A percentile compares a stretch with the other conserved stretches of the same genome.
These are phyloP conservation scores for Desmodesmus armatus DNA, from an alignment of 139 green algal genomes.

Conservation along the genomic window DNA sequence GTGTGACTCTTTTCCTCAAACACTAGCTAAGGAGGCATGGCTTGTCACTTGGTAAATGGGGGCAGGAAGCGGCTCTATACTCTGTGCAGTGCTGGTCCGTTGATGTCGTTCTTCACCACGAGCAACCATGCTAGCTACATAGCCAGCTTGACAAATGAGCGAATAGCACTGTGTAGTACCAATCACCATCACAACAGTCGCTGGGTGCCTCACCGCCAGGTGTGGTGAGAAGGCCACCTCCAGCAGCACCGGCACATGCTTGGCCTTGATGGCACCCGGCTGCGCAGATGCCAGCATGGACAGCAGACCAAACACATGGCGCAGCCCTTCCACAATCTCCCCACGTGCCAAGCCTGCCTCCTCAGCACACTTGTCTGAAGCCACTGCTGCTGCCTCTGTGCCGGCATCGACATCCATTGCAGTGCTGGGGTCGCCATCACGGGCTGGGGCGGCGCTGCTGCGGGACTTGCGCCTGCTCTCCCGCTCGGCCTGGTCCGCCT, in stretches of 20 bases:
- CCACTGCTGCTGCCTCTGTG: constrained; percentile 10
- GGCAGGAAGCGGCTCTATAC: too few relatives aligned
- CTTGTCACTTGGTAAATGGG: too few relatives aligned
- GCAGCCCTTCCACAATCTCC: neutral
- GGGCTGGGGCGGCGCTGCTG: neutral
- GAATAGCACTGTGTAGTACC: too few relatives aligned
- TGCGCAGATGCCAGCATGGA: constrained; percentile 29
- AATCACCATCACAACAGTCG: neutral
- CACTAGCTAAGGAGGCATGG: too few relatives aligned
- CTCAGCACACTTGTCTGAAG: neutral
- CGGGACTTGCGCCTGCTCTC: neutral
- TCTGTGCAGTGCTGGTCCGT: too few relatives aligned
- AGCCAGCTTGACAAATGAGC: too few relatives aligned
- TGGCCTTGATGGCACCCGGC: neutral
- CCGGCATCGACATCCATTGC: constrained; percentile 6
- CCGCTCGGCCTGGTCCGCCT: too few relatives aligned
- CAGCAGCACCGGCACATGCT: constrained; percentile 23
- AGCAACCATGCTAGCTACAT: too few relatives aligned
- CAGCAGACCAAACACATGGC: constrained; percentile 24
- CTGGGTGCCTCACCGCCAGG: constrained; percentile 1
- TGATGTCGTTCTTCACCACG: too few relatives aligned
- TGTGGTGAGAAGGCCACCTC: constrained; percentile 9
- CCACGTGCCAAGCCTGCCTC: neutral
- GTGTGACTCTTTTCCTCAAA: too few relatives aligned
- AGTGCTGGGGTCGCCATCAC: neutral